Conservation (phyloP, 306 rosid genomes). For the Mimosa pudica region DNA sequence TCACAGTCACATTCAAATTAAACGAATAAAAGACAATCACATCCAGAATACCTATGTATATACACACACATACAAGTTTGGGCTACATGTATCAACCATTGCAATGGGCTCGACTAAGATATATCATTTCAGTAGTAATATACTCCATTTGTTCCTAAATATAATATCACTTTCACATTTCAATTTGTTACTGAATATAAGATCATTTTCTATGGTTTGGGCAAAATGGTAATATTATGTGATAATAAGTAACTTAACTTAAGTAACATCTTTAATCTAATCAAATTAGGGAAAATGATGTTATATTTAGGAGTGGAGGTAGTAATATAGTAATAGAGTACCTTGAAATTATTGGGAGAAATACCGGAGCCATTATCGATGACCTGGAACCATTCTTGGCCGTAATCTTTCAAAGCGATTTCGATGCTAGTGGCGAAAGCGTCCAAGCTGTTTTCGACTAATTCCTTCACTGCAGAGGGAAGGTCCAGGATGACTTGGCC, state of each 20-base stretch:
- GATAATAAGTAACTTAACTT: too few relatives aligned
- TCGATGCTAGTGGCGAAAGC: conserved; percentile 87
- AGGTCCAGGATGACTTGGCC: conserved; percentile 96
- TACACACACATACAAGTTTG: not conserved
- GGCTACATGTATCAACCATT: not conserved
- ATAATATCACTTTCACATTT: too few relatives aligned
- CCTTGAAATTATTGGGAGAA: conserved; percentile 78
- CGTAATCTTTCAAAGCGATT: conserved; percentile 69
- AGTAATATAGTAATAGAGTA: not conserved
- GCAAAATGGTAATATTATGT: too few relatives aligned
- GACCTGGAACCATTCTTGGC: conserved; percentile 82
- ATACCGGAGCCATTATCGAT: conserved; percentile 88
- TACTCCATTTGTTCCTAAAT: too few relatives aligned
- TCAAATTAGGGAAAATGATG: too few relatives aligned
- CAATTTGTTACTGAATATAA: too few relatives aligned
- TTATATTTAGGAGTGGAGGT: too few relatives aligned
- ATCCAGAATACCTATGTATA: not conserved
- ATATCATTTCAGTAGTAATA: too few relatives aligned
- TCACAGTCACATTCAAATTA: conserved; percentile 8
- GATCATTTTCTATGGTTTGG: too few relatives aligned
- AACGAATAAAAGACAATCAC: not conserved
- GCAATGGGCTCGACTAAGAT: not conserved
- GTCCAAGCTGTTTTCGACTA: conserved; percentile 96
- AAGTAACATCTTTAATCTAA: too few relatives aligned
- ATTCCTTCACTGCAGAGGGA: conserved; percentile 93